Conservation (phyloP, 208 protist genomes). For the Kentomonas sorsogonicus region DNA sequence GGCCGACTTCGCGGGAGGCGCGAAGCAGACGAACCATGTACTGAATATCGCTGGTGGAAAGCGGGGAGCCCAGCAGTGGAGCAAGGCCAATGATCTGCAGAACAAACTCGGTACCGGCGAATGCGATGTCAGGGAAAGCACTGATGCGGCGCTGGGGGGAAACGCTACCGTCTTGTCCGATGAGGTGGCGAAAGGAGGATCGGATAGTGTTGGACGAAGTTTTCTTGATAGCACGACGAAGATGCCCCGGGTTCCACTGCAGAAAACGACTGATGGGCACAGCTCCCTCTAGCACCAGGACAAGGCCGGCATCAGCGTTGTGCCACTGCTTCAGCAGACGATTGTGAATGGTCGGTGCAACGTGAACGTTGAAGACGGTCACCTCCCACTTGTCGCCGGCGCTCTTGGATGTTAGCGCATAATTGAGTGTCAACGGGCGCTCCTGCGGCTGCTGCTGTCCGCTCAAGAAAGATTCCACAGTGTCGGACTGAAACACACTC, state of each 20-base stretch:
- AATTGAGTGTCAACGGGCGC: slow-evolving; percentile 51
- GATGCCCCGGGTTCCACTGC: slow-evolving; percentile 66
- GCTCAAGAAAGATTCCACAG: too few species aligned
- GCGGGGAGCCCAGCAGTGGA: slow-evolving; percentile 41
- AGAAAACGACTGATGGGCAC: background rate
- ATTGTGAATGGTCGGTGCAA: slow-evolving; percentile 51
- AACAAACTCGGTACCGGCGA: slow-evolving; percentile 39
- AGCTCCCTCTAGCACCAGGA: slow-evolving; percentile 8
- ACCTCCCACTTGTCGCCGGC: slow-evolving; percentile 9
- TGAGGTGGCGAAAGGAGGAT: too few species aligned
- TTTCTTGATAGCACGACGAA: slow-evolving; percentile 67
- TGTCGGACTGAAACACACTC: too few species aligned
- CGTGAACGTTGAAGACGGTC: slow-evolving; percentile 58
- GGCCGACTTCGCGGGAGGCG: slow-evolving; percentile 43
- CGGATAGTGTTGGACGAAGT: too few species aligned
- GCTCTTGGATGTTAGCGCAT: slow-evolving; percentile 28
- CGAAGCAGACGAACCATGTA: slow-evolving; percentile 47
- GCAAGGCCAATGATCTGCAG: slow-evolving; percentile 63
- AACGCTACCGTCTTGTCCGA: too few species aligned
- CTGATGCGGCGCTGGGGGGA: slow-evolving; percentile 7
- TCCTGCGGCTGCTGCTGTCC: slow-evolving; percentile 16
- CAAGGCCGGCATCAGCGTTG: slow-evolving; percentile 55
- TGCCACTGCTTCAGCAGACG: slow-evolving; percentile 82
- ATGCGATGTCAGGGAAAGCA: slow-evolving; percentile 30
- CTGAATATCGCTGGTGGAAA: slow-evolving; percentile 38